Conservation (phyloP, 2,329 filamentous ascomycete genomes). For the Acrocalymma vagum region DNA sequence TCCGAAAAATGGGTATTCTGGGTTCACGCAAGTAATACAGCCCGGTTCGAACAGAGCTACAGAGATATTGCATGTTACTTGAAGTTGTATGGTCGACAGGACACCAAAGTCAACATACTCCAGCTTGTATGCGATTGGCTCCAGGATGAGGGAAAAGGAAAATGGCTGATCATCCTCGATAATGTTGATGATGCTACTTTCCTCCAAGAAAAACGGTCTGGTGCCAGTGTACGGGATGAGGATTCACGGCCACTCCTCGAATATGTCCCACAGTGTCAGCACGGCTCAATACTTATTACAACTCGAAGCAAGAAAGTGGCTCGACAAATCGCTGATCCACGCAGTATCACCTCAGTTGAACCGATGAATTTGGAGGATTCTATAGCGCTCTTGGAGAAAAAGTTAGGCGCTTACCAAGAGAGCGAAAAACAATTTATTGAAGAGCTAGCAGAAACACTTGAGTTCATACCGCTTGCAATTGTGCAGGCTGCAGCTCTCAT, state of each 20-base stretch:
- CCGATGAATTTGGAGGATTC: constrained; percentile 19
- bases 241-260: too few species aligned
- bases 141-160: constrained; percentile 14
- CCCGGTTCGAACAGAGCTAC: constrained; percentile 20
- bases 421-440: background rate
- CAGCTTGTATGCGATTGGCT: constrained; percentile 22
- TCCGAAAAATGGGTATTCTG: constrained; percentile 35
- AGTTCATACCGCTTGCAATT: constrained; percentile 45
- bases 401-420: constrained; percentile 5
- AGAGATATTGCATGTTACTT: constrained; percentile 18
- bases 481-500: constrained; percentile 46
- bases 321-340: constrained; percentile 11
- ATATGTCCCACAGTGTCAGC: constrained; percentile 14
- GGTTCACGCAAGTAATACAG: constrained; percentile 30
- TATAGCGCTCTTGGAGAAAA: constrained; percentile 14
- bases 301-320: constrained; percentile 14
- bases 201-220: too few species aligned
- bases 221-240: too few species aligned
- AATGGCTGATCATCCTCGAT: constrained; percentile 23
- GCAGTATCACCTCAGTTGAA: constrained; percentile 9
- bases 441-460: constrained; percentile 29
- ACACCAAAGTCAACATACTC: constrained; percentile 17
- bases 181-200: constrained; percentile 22
- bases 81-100: constrained; percentile 11
- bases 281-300: constrained; percentile 19